Base-by-base conservation (phyloP, 192 early-diverging fungal genomes). In the Geosiphon pyriformis region DNA sequence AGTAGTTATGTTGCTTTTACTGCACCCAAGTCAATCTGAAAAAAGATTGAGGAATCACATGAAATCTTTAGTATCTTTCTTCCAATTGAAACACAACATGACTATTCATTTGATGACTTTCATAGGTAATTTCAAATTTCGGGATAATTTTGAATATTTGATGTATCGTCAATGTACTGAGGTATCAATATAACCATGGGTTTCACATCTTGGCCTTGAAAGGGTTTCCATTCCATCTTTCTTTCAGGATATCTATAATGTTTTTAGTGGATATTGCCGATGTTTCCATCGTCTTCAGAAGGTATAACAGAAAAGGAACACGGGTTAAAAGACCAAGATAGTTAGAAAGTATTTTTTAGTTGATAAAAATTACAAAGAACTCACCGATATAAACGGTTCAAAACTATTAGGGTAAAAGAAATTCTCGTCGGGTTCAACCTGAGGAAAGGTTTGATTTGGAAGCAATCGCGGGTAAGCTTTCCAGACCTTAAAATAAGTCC, bases 241-340 rank as follows among this genome's bases (percentile, higher is more conserved):
- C 57, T 31, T 80, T 53, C 15, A 88, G n/a, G 0, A 88, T 59
- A 56, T 79, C 71, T 20, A 75, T 82, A 25, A 83, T 71, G 59
- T 88, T 88, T 30, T 77, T 76, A 34, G 78, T 74, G 0, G 83
- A 71, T 1, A 88, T 70, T 2, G 82, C 83, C 61, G 84, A 78
- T 11, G 83, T 83, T 76, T 88, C 87, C 87, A 88, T 88, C 46
- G 87, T 82, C 75, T 83, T n/a, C n/a, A n/a, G n/a, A n/a, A n/a
- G n/a, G n/a, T n/a, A 71, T 25, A 46, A 26, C 35, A 59, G 59
- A 70, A 25, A 25, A 33, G 34, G 53, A 31, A 50, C 26, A 51
- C 23, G 23, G 50, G 15, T 33, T 42, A 42, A 10, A 10, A 42
- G 15, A 42, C 37, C 37, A 6, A 6, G n/a, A n/a, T n/a, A n/a